A percentile compares a stretch with the other conserved stretches of the same genome.
These are phyloP conservation scores for Setomelanomma holmii DNA, from an alignment of 2,329 filamentous ascomycete species.

Conservation along the genomic window DNA sequence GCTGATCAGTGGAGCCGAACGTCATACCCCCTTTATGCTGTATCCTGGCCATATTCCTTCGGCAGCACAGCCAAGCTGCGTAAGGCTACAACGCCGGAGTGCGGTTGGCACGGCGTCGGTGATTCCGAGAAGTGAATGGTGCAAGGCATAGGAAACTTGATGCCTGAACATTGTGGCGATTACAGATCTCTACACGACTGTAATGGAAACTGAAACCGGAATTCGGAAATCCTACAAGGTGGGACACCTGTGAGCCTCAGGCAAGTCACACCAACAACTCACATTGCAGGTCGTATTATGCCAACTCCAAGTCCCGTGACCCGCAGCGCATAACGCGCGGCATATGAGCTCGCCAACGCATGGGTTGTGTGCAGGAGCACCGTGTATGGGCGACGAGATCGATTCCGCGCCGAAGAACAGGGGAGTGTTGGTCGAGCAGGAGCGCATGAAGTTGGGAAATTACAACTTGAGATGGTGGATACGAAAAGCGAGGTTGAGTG, in stretches of 20 bases:
- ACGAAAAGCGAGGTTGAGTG: background rate
- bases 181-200: background rate
- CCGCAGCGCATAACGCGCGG: background rate
- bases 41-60: background rate
- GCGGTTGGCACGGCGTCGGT: background rate
- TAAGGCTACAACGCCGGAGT: background rate
- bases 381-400: too few species aligned
- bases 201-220: too few species aligned
- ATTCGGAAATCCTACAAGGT: too few species aligned
- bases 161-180: background rate
- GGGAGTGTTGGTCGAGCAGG: background rate
- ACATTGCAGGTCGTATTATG: background rate
- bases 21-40: conserved; percentile 1
- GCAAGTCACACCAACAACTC: background rate
- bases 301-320: background rate
- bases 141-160: too few species aligned
- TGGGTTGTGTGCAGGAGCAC: too few species aligned
- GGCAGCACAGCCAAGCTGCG: background rate
- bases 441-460: background rate
- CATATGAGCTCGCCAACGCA: background rate
- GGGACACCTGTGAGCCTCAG: too few species aligned
- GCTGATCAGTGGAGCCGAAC: background rate
- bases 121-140: too few species aligned
- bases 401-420: too few species aligned
- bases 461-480: too few species aligned